These are phyloP conservation scores for Syzygium aqueum DNA, from an alignment of 345 rosid genomes.

Conservation along the genomic window DNA sequence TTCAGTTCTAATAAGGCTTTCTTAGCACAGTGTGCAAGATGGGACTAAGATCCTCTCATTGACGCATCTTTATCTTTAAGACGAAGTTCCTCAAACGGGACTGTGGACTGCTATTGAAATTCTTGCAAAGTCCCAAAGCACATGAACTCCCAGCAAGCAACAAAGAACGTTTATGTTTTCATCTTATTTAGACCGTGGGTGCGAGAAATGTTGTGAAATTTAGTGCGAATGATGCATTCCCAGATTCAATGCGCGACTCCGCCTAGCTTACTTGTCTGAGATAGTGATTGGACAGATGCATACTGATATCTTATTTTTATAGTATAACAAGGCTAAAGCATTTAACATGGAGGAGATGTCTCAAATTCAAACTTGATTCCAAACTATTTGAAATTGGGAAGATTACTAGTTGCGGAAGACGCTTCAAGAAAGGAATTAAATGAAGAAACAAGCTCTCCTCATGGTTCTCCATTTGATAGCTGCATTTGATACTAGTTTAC, in stretches of 20 bases:
- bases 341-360: neutral
- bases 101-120: neutral
- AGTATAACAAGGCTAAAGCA: too few species aligned
- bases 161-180: neutral
- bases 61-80: neutral
- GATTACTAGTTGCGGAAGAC: neutral
- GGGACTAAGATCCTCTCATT: neutral
- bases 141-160: neutral
- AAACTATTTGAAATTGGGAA: neutral
- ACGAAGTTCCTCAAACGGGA: neutral
- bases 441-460: neutral
- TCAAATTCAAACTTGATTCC: neutral
- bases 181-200: neutral
- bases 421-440: neutral
- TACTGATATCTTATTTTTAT: neutral
- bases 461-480: neutral
- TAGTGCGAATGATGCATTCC: neutral
- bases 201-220: neutral
- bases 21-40: neutral
- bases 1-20: neutral
- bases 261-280: neutral
- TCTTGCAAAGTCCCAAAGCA: neutral
- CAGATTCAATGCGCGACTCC: neutral
- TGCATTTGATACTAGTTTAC: neutral
- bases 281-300: neutral